These are phyloP conservation scores for Candida nemodendra DNA, from an alignment of 805 yeast species.

Conservation along the genomic window DNA sequence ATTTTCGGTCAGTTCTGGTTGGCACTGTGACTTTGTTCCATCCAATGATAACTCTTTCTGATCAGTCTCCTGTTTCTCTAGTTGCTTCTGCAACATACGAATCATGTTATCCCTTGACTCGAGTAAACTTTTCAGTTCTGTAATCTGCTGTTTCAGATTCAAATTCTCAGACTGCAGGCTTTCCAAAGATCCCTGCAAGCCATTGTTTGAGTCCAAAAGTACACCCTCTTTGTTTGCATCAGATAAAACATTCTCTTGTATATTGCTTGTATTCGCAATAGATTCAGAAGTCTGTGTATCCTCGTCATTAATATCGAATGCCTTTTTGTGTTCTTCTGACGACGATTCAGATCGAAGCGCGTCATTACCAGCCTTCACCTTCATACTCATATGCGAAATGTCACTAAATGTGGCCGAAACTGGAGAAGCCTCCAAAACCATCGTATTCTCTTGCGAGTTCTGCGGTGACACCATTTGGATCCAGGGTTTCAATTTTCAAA, in stretches of 20 bases:
- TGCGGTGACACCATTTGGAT: too few species aligned
- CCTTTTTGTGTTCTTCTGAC: neutral
- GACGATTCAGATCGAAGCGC: neutral
- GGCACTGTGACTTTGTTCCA: neutral
- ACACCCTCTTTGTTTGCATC: too few species aligned
- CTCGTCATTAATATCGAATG: neutral
- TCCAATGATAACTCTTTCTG: too few species aligned
- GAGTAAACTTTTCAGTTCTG: slow-evolving; percentile 1
- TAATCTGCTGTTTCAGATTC: slow-evolving; percentile 1
- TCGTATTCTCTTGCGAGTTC: neutral
- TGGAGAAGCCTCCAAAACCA: neutral
- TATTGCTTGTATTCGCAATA: neutral
- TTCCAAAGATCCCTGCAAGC: neutral
- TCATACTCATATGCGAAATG: neutral
- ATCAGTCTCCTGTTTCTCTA: too few species aligned
- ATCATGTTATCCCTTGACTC: neutral
- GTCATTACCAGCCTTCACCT: neutral
- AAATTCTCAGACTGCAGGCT: slow-evolving; percentile 9
- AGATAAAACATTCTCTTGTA: too few species aligned
- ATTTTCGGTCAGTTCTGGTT: neutral
- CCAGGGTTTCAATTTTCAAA: neutral
- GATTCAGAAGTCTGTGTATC: neutral
- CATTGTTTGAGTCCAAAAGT: too few species aligned
- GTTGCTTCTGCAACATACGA: neutral
- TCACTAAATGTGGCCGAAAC: neutral